Evolutionary conservation across 169 alveolate species (phyloP), one percentile per base, ranked within the genome.

Genomic region (Amoebophrya sp.): DNA sequence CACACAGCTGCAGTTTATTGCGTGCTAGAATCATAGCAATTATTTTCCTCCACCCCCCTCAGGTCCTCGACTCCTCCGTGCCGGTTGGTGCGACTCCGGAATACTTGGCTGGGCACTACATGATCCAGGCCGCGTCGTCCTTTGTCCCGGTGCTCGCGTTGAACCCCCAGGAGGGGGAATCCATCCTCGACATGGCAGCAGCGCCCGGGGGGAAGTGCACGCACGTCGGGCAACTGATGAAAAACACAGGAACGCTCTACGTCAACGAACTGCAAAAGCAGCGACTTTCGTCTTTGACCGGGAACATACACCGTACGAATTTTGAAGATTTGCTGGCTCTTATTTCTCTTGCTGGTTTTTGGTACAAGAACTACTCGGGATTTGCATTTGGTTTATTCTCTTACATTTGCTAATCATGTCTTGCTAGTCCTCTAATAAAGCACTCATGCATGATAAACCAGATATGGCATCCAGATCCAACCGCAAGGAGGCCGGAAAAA

Each of bases 11-110:
- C n/a, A n/a, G n/a, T n/a, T n/a, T n/a, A n/a, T n/a, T n/a, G n/a
- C n/a, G n/a, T n/a, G n/a, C n/a, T n/a, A n/a, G n/a, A n/a, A n/a
- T 90, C n/a, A 14, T 32, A 29, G 29, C 10, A 12, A 7, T 2
- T n/a, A n/a, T 40, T 38, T 40, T 29, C 39, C 89, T n/a, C 10
- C 14, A 39, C 41, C 40, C 14, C n/a, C 33, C 10, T 25, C n/a
- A 96, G 93, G 97, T 98, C 23, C 96, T 96, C 91, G 98, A 97
- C 47, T 94, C 98, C 83, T 77, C 95, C 38, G 99, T 98, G 38
- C 99, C 99, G 33, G 96, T 98, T 33, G 95, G 95, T 14, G 99
- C 99, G 32, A 98, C 99, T 0, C 99, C 99, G 32, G 99, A 98
- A 94, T 98, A 98, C 94, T 94, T 97, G 77, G 97, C 98, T 0